Evolutionary conservation across 2,329 filamentous ascomycete genomes (phyloP), one percentile per base, ranked within the genome.

Genomic region (Colletotrichum melonis): DNA sequence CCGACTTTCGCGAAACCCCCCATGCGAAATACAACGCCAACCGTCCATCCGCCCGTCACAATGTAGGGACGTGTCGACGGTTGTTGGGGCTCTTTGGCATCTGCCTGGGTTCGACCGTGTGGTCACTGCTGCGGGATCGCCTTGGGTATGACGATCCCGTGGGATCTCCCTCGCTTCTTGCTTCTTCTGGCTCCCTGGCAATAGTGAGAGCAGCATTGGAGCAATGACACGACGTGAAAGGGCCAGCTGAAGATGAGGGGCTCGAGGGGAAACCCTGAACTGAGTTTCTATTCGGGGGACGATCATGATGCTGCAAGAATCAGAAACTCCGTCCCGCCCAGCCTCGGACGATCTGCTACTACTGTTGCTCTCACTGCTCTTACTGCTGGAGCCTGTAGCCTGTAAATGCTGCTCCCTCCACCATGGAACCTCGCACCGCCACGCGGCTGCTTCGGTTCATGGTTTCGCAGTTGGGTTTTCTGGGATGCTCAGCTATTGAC

Each of bases 261-360:
- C 60, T 62, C 66, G 70, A 73, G 70, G 70, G 70, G 70, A 70
- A 73, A 62, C 67, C 67, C 67, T 70, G 70, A 56, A 56, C 19
- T 55, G 67, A 38, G n/a, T 60, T 70, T 62, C 70, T 42, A 57
- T 66, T 73, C 55, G 56, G 67, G 42, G 60, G 60, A 9, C 62
- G 70, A 65, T 73, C 60, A 65, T 60, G 70, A 73, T 57, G 67
- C 67, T 63, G 56, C 52, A 32, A 73, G 56, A 54, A 32, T 30
- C 62, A 63, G 54, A 70, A 70, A 60, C 67, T 55, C 60, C 63
- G 49, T 57, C 32, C 49, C 22, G 38, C 32, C 60, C 60, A 70
- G 66, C 59, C 32, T 26, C 35, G 62, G 62, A 26, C 46, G 60
- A 56, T 64, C 42, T 38, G 52, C 57, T 42, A 42, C 55, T 30